These are phyloP conservation scores for Zizania palustris DNA, from an alignment of 202 grass and related monocot species.

Conservation along the genomic window DNA sequence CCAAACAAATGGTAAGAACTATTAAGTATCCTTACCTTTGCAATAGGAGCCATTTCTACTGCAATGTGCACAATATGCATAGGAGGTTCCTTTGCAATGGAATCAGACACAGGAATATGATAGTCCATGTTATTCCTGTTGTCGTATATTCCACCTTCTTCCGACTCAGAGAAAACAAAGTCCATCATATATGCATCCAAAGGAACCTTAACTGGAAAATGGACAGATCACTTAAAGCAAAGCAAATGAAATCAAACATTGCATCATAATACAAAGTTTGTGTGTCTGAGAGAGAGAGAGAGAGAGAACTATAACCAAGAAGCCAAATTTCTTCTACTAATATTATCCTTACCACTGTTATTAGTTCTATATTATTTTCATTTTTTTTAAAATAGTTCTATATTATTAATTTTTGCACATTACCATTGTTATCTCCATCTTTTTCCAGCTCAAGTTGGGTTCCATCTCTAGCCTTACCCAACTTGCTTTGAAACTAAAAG, in stretches of 20 bases:
- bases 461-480: not conserved
- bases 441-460: not conserved
- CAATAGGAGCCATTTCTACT: conserved; percentile 98
- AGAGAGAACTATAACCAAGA: not conserved
- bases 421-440: not conserved
- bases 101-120: conserved; percentile 80
- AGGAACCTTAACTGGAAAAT: conserved; percentile 80
- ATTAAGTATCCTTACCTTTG: conserved; percentile 57
- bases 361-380: not conserved
- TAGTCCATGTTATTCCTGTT: conserved; percentile 88
- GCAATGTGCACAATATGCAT: conserved; percentile 98
- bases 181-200: conserved; percentile 97
- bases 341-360: not conserved
- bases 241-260: conserved; percentile 17
- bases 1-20: conserved; percentile 7
- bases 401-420: not conserved
- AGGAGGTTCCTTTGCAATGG: conserved; percentile 77
- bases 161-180: conserved; percentile 95
- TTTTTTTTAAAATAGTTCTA: too few species aligned
- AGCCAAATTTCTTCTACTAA: not conserved
- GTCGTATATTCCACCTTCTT: conserved; percentile 90
- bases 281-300: not conserved
- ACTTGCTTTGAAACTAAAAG: not conserved
- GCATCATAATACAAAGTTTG: not conserved
- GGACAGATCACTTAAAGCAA: conserved; percentile 5